These are phyloP conservation scores for Leccinellum rugosiceps DNA, from an alignment of 768 basidiomycete genomes.

Conservation along the genomic window DNA sequence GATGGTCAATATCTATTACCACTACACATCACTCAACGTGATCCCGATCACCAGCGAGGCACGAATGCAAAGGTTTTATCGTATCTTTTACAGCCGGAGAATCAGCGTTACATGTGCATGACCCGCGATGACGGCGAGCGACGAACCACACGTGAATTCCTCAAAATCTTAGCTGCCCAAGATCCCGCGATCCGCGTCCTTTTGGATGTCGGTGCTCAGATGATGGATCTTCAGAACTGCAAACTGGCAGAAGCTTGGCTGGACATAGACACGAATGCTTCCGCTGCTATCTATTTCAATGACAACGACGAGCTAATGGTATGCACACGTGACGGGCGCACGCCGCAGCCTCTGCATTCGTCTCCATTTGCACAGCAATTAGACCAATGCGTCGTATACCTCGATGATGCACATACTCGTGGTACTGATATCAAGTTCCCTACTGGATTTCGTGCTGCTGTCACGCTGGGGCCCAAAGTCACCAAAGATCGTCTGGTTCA, in stretches of 20 bases:
- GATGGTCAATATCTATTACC: constrained; percentile 37
- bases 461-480: too few species aligned
- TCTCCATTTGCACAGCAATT: too few species aligned
- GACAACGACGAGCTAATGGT: constrained; percentile 8
- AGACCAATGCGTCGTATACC: too few species aligned
- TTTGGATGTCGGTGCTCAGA: constrained; percentile 54
- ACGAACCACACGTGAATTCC: constrained; percentile 20
- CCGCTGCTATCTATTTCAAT: constrained; percentile 44
- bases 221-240: constrained; percentile 45
- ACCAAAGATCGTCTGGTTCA: too few species aligned
- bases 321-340: not conserved
- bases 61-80: constrained; percentile 39
- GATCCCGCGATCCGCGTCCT: constrained; percentile 40
- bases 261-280: constrained; percentile 16
- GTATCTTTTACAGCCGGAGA: constrained; percentile 32
- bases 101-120: constrained; percentile 31
- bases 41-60: constrained; percentile 24
- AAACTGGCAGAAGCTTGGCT: constrained; percentile 32
- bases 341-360: not conserved
- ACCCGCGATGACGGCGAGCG: constrained; percentile 11
- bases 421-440: too few species aligned
- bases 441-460: too few species aligned
- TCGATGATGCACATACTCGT: too few species aligned
- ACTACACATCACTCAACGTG: constrained; percentile 18
- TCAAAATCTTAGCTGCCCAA: constrained; percentile 31